Conservation (phyloP, 75 land plant species). For the Sequoiadendron giganteum region DNA sequence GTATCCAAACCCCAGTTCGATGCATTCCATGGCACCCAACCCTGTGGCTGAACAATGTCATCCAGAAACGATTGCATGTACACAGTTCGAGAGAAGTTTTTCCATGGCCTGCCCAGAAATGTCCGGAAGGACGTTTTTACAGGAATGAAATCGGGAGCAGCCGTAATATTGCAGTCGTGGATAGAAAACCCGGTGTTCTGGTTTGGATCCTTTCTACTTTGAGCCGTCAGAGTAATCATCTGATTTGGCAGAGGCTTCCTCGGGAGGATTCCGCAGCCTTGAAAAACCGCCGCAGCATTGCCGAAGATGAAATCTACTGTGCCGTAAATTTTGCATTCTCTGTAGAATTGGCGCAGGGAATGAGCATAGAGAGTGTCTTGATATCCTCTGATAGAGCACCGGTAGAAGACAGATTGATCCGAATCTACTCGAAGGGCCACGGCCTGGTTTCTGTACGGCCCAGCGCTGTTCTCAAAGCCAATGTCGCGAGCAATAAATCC, state of each 20-base stretch:
- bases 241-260: constrained; percentile 10
- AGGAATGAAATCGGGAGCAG: background rate
- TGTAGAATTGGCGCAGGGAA: constrained; percentile 26
- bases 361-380: constrained; percentile 30
- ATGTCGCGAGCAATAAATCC: constrained; percentile 17
- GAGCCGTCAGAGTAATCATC: constrained; percentile 22
- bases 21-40: constrained; percentile 12
- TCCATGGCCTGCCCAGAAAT: constrained; percentile 19
- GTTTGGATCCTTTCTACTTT: constrained; percentile 13
- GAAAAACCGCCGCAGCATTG: constrained; percentile 21
- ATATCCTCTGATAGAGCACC: constrained; percentile 13
- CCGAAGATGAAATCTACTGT: constrained; percentile 31
- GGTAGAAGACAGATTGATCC: constrained; percentile 17
- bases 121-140: background rate
- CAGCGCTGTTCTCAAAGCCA: constrained; percentile 25
- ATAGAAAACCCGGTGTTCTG: constrained; percentile 23
- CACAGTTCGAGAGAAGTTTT: constrained; percentile 5
- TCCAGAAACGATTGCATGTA: constrained; percentile 17
- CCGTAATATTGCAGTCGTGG: constrained; percentile 16
- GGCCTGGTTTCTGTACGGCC: constrained; percentile 20
- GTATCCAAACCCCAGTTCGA: constrained; percentile 8
- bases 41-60: constrained; percentile 8
- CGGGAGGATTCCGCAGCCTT: constrained; percentile 13
- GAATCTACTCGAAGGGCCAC: constrained; percentile 24
- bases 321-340: constrained; percentile 24